Percentiles rank a stretch among this genome's conserved stretches.
Conservation (phyloP, 2,329 filamentous ascomycete species). For the Juglanconis sp. region DNA sequence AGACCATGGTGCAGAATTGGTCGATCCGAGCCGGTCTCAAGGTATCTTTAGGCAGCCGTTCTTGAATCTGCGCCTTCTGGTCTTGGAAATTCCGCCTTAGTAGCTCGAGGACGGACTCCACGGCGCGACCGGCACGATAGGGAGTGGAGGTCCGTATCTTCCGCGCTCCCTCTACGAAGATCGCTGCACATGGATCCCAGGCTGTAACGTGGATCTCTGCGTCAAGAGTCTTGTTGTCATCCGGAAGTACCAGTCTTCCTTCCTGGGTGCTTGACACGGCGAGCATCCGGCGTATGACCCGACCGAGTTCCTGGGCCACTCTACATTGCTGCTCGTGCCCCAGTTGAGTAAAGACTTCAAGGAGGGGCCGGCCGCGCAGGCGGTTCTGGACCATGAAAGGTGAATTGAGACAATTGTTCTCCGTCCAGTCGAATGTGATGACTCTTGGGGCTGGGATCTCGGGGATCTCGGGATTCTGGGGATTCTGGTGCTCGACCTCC, state of each 20-base stretch:
- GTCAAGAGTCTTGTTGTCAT: neutral
- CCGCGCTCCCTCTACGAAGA: neutral
- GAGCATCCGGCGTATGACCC: neutral
- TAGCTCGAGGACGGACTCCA: neutral
- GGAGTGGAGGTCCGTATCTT: neutral
- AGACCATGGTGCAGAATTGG: neutral
- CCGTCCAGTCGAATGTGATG: neutral
- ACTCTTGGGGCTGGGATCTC: neutral
- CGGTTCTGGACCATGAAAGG: neutral
- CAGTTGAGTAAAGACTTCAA: neutral
- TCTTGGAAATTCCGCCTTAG: neutral
- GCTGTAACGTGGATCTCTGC: neutral
- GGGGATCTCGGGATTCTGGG: neutral
- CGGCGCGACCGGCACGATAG: neutral
- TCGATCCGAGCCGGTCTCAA: neutral
- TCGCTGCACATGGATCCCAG: neutral
- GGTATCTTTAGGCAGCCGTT: neutral
- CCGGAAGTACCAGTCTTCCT: neutral
- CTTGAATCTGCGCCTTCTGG: neutral
- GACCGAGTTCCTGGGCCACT: constrained; percentile 5
- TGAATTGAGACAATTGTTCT: neutral
- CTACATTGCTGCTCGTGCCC: neutral
- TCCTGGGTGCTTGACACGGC: neutral
- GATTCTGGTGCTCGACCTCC: too few relatives aligned
- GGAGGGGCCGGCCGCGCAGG: neutral